Percentiles rank a stretch among this genome's conserved stretches.
phyloP scores from a whole-genome alignment of 805 yeast species.

The Ogataea salicorniae region DNA sequence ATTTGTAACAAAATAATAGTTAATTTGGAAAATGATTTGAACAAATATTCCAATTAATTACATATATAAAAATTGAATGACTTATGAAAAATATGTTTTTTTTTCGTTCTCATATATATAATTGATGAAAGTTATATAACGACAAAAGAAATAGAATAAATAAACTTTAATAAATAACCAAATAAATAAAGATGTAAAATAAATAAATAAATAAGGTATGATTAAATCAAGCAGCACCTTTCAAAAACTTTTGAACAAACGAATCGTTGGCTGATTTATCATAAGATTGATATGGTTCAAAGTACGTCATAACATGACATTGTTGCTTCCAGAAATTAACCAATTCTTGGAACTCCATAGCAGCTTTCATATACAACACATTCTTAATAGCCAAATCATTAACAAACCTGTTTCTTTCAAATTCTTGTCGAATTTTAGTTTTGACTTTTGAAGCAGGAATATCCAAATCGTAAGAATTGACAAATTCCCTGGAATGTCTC shows the following conservation, averaged over 20 bases:
- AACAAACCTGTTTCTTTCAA: slow-evolving; percentile 77
- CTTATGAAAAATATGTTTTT: neutral
- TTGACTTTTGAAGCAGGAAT: slow-evolving; percentile 74
- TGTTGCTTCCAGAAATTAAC: slow-evolving; percentile 88
- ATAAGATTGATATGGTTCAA: slow-evolving; percentile 59
- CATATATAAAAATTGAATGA: neutral
- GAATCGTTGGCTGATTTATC: slow-evolving; percentile 50
- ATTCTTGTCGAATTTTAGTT: slow-evolving; percentile 84
- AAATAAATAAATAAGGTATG: slow-evolving; percentile 26
- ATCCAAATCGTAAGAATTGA: slow-evolving; percentile 65
- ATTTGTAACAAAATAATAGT: slow-evolving; percentile 34
- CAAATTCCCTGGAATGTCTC: slow-evolving; percentile 46
- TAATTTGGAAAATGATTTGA: slow-evolving; percentile 15
- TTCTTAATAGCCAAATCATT: slow-evolving; percentile 60
- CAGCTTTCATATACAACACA: slow-evolving; percentile 72
- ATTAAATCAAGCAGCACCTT: slow-evolving; percentile 40
- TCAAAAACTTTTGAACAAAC: slow-evolving; percentile 70
- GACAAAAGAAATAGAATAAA: slow-evolving; percentile 4
- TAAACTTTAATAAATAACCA: slow-evolving; percentile 15
- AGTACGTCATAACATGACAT: slow-evolving; percentile 78
- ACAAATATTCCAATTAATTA: slow-evolving; percentile 1
- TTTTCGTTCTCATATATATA: neutral
- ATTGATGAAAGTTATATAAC: neutral
- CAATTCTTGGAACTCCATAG: slow-evolving; percentile 86
- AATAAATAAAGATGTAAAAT: slow-evolving; percentile 29